A percentile compares a stretch with the other conserved stretches of the same genome.
Evolutionary conservation across 2,329 filamentous ascomycete genomes (phyloP).

Genomic region (Aschersonia sp.): DNA sequence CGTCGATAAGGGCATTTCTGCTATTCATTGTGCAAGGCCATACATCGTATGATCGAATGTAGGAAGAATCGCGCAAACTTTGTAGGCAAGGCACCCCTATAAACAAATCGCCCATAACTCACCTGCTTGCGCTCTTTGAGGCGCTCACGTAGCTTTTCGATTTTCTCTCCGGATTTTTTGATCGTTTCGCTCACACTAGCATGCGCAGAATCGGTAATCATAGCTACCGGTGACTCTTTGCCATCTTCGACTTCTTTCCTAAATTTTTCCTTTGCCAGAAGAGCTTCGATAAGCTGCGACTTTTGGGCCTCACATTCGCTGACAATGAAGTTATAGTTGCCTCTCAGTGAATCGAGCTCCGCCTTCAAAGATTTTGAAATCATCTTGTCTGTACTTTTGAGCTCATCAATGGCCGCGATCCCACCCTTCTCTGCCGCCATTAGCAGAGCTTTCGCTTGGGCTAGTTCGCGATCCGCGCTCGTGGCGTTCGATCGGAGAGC

Average conservation of each 20-base stretch:
- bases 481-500: constrained; percentile 33
- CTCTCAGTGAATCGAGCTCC: constrained; percentile 41
- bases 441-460: constrained; percentile 37
- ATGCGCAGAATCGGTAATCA: constrained; percentile 18
- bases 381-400: constrained; percentile 44
- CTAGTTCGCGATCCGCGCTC: constrained; percentile 40
- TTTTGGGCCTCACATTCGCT: constrained; percentile 42
- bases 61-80: no score
- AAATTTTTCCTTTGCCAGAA: constrained; percentile 46
- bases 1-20: no score
- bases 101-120: constrained; percentile 16
- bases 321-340: constrained; percentile 31
- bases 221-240: constrained; percentile 24
- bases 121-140: constrained; percentile 46
- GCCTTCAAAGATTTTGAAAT: constrained; percentile 42
- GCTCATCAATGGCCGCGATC: constrained; percentile 37
- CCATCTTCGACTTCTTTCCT: constrained; percentile 37
- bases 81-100: not conserved
- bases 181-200: constrained; percentile 18
- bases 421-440: constrained; percentile 39
- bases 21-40: no score
- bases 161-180: constrained; percentile 33
- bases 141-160: constrained; percentile 40
- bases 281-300: constrained; percentile 42
- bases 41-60: no score